Base-by-base conservation (phyloP, 345 rosid genomes). In the Arabis alpina region DNA sequence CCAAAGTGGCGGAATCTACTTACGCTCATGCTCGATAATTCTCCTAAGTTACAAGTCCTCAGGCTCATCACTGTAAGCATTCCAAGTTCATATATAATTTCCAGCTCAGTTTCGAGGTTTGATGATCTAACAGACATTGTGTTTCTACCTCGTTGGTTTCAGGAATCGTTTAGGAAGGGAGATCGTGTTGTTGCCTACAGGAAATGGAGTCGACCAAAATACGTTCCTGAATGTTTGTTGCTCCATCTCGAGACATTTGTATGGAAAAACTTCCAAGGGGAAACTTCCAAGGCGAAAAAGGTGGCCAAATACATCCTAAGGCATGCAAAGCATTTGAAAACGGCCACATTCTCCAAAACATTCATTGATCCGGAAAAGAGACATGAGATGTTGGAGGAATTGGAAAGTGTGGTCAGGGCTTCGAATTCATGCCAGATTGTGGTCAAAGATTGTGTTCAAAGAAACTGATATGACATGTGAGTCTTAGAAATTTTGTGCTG, bases 201-300 rank as follows among this genome's bases (percentile, higher is more conserved):
- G 6, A 32, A 39, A 11, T 37, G 62, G 47, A 57, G 23, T 10
- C 30, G 23, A 39, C 62, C 47, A 11, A 39, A 37, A n/a, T 19
- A 6, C 6, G 62, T 57, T 40, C 32, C 47, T 57, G 47, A 39
- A 19, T 39, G 62, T 39, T 39, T 57, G 32, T 57, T 39, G 28
- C 5, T 2, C 15, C 62, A 57, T 39, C 62, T 57, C 45, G 6
- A 57, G 30, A 57, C 47, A 37, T 39, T 57, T 3, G 6, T 57
- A 10, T 57, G 28, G 45, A 11, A 6, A 19, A 14, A 7, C 9
- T 57, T 10, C 45, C 2, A n/a, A 2, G 5, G 19, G 10, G 8
- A 0, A 12, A 3, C 3, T 3, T 2, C 34, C 5, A 14, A 16
- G 0, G 45, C 5, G n/a, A 10, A 30, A 56, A 2, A 56, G 27